Base-by-base conservation (phyloP, 2,329 filamentous ascomycete genomes). In the Pestalotiopsis sp. region DNA sequence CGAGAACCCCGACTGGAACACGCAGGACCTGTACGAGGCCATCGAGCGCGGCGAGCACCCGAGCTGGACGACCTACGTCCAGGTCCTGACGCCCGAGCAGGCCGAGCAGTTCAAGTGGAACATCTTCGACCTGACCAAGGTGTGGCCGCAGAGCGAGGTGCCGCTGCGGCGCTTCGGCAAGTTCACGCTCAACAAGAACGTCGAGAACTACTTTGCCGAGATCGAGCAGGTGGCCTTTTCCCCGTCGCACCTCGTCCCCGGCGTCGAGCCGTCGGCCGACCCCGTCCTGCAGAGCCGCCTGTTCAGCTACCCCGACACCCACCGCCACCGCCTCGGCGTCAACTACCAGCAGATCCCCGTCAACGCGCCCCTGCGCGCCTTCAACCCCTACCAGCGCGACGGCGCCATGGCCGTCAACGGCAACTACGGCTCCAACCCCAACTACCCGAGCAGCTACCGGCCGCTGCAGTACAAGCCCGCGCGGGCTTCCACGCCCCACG, bases 301-400 rank as follows among this genome's bases (percentile, higher is more conserved):
- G 70, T 91, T 90, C 77, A 84, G 86, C 3, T 91, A 91, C 75
- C 84, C 87, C 0, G 89, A 91, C 67, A 87, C 89, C 27, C 88
- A 90, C 70, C 85, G 88, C 49, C 87, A 92, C 79, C 87, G 90
- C 59, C 80, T 91, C 2, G 89, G 89, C 41, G 83, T 83, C 64
- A 91, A 91, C 80, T 91, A 90, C 78, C 86, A 90, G 72, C 87
- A 91, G 75, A 86, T 91, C 66, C 88, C 89, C 25, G 86, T 89
- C 73, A 91, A 91, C 80, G 82, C 82, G 66, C 85, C 88, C 0
- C 83, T 82, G 79, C 82, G 75, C 81, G 82, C 82, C 80, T 85
- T 87, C 84, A 85, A 91, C 73, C 92, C 92, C 71, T 92, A 90
- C 84, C 91, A 93, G 78, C 88, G 92, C 70, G 92, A 94, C 75